phyloP scores from a whole-genome alignment of 805 yeast species.

The Teunomyces barrocoloradensis region DNA sequence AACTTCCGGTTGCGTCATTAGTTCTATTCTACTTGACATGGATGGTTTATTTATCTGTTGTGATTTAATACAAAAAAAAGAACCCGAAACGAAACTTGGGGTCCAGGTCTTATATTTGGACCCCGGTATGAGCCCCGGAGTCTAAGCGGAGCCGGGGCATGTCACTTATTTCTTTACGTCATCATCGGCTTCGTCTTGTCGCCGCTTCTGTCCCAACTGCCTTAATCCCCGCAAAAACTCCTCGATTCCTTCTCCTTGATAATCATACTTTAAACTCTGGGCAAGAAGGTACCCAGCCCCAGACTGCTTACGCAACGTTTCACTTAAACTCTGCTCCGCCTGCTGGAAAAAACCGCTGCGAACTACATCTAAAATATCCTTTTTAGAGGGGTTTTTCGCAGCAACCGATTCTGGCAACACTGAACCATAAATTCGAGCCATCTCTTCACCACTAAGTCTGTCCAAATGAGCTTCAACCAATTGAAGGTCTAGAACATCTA shows the following conservation, averaged over 20 bases:
- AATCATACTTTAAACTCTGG: conserved; percentile 46
- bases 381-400: conserved; percentile 29
- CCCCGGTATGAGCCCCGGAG: not conserved
- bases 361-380: conserved; percentile 41
- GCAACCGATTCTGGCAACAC: conserved; percentile 45
- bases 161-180: not conserved
- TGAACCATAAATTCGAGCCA: conserved; percentile 31
- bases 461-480: conserved; percentile 32
- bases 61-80: not conserved
- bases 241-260: conserved; percentile 55
- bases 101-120: not conserved
- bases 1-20: conserved; percentile 26
- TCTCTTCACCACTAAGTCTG: conserved; percentile 29
- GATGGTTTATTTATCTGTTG: conserved; percentile 16
- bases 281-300: conserved; percentile 52
- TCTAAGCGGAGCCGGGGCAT: not conserved
- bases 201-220: conserved; percentile 16
- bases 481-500: conserved; percentile 32
- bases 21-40: conserved; percentile 14
- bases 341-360: conserved; percentile 49
- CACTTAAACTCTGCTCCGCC: conserved; percentile 39
- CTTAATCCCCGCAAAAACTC: conserved; percentile 47
- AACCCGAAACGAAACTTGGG: not conserved
- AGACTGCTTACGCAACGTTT: conserved; percentile 33
- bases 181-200: conserved; percentile 7